Evolutionary conservation across 176 grass and related monocot species (phyloP), one percentile per base, ranked within the genome.

Genomic region (Neostapfia colusana): DNA sequence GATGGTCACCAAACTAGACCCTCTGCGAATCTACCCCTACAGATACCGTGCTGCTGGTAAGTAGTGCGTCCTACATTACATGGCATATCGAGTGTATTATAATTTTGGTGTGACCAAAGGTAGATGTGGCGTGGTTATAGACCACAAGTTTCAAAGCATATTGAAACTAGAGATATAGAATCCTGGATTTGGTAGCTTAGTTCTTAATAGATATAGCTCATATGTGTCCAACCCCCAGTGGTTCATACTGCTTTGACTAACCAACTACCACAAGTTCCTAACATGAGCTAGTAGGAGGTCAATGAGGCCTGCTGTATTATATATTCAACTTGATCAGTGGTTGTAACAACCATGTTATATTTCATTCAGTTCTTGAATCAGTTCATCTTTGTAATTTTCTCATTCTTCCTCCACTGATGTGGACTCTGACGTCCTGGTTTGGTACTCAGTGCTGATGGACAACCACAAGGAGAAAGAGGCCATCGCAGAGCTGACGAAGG

Each of bases 381-480:
- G 82, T 46, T 75, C 77, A 72, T 79, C 86, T 72, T 70, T 70
- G 64, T 56, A n/a, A 40, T 69, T 56, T 67, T 48, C 5, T 61
- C 28, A 26, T 45, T 15, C 17, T 15, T 44, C 8, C 18, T 75
- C 14, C 4, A 59, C 66, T 87, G 85, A 87, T 4, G 3, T 27
- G 16, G 39, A n/a, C n/a, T n/a, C n/a, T n/a, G n/a, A n/a, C n/a
- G n/a, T n/a, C 57, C 36, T 63, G 31, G 44, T 37, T 25, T 83
- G 65, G 35, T 57, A 21, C n/a, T 12, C 85, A 99, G 96, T 99
- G 73, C 82, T 95, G 82, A 99, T 99, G 96, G 96, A 99, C 80
- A 93, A 89, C 67, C 96, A 95, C 77, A 95, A 95, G 83, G 96
- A 99, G 80, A 90, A 92, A 88, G 96, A 99, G 23, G 96, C 96